Percentiles rank a stretch among this genome's conserved stretches.
These are phyloP conservation scores for Tritrichomonas foetus DNA, from an alignment of 208 protist species.

Conservation along the genomic window DNA sequence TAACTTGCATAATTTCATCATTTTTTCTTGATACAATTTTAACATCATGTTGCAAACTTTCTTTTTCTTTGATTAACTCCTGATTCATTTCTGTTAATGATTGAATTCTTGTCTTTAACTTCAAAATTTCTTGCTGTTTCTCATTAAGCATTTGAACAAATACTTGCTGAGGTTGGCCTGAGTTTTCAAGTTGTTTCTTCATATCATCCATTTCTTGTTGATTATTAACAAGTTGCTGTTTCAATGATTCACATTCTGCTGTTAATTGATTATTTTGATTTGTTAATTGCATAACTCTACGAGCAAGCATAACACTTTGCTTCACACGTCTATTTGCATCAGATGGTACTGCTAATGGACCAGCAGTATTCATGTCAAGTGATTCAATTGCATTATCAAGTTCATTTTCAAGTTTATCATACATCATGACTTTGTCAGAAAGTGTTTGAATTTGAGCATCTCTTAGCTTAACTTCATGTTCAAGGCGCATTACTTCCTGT, in stretches of 20 bases:
- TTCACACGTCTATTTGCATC: slow-evolving; percentile 35
- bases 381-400: slow-evolving; percentile 5
- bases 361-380: neutral
- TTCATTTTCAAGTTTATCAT: slow-evolving; percentile 30
- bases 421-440: slow-evolving; percentile 8
- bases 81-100: neutral
- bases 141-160: neutral
- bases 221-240: neutral
- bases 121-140: neutral
- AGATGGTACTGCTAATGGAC: slow-evolving; percentile 4
- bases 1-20: neutral
- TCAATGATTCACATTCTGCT: neutral
- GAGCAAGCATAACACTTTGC: neutral
- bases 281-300: neutral
- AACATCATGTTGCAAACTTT: neutral
- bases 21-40: neutral
- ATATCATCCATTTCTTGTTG: neutral
- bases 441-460: neutral
- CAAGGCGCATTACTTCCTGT: neutral
- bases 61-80: neutral
- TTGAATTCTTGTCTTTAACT: neutral
- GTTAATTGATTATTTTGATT: neutral
- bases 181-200: neutral
- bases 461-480: neutral
- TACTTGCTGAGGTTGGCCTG: slow-evolving; percentile 15